Conservation (phyloP, 345 rosid species). For the Populus euphratica region DNA sequence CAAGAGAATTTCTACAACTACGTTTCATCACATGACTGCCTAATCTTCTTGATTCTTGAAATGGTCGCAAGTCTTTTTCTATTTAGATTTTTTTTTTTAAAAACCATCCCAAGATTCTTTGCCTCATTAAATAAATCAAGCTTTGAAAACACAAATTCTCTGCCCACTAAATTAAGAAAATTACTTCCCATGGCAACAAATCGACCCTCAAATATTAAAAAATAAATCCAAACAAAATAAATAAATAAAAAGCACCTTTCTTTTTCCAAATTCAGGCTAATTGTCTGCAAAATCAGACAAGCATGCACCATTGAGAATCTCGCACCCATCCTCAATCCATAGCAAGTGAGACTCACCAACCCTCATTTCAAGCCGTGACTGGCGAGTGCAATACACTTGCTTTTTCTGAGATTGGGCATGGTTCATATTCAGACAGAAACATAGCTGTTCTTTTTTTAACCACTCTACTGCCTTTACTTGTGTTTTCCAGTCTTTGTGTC, state of each 20-base stretch:
- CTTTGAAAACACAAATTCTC: conserved; percentile 24
- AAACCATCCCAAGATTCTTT: conserved; percentile 13
- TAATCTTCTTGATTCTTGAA: not conserved
- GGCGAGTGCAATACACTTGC: conserved; percentile 5
- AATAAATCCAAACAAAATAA: not conserved
- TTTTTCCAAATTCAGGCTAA: conserved; percentile 7
- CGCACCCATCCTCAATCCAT: not conserved
- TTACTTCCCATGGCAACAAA: conserved; percentile 15
- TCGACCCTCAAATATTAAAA: conserved; percentile 7
- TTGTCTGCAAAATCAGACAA: conserved; percentile 2
- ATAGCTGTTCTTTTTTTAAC: conserved; percentile 8
- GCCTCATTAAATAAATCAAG: conserved; percentile 26
- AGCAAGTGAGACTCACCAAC: not conserved
- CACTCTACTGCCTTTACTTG: not conserved
- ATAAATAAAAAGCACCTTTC: not conserved
- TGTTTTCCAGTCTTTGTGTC: not conserved
- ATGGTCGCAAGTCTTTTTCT: conserved; percentile 15
- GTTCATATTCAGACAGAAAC: conserved; percentile 10
- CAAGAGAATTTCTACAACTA: not conserved
- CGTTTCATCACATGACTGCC: not conserved
- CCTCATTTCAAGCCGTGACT: not conserved
- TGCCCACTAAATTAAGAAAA: conserved; percentile 26
- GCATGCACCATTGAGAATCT: not conserved
- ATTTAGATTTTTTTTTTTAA: not conserved
- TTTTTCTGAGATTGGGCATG: not conserved